Evolutionary conservation across 345 rosid genomes (phyloP).

Genomic region (Psidium guajava): DNA sequence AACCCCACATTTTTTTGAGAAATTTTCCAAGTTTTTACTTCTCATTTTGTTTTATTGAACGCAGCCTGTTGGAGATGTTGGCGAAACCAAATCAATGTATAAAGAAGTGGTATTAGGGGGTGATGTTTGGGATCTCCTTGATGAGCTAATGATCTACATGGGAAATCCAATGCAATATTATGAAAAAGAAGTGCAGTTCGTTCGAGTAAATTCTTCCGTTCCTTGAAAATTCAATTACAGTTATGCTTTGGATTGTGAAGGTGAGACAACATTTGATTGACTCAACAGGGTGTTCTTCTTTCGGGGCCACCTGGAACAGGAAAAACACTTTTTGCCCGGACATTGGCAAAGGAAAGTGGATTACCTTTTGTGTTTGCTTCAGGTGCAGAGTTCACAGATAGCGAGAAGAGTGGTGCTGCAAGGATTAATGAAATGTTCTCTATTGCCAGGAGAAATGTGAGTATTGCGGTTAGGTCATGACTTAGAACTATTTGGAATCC

Average conservation of each 20-base stretch:
- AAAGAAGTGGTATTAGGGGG: conserved; percentile 96
- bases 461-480: neutral
- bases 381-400: conserved; percentile 92
- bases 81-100: conserved; percentile 80
- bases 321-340: conserved; percentile 92
- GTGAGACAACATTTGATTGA: neutral
- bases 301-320: conserved; percentile 99
- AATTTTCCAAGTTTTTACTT: neutral
- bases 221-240: neutral
- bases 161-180: conserved; percentile 89
- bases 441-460: conserved; percentile 85
- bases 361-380: conserved; percentile 94
- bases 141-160: conserved; percentile 94
- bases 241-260: neutral
- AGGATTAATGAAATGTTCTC: conserved; percentile 92
- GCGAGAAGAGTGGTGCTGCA: conserved; percentile 86
- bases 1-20: neutral
- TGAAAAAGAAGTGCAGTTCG: conserved; percentile 75
- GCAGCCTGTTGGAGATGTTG: conserved; percentile 90
- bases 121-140: conserved; percentile 98
- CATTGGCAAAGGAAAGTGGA: conserved; percentile 94
- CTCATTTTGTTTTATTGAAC: conserved; percentile 9
- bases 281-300: conserved; percentile 79
- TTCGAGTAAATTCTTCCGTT: conserved; percentile 52
- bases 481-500: neutral